Conservation (phyloP, 2,329 filamentous ascomycete species). For the Teratosphaeria pseudoeucalypti region DNA sequence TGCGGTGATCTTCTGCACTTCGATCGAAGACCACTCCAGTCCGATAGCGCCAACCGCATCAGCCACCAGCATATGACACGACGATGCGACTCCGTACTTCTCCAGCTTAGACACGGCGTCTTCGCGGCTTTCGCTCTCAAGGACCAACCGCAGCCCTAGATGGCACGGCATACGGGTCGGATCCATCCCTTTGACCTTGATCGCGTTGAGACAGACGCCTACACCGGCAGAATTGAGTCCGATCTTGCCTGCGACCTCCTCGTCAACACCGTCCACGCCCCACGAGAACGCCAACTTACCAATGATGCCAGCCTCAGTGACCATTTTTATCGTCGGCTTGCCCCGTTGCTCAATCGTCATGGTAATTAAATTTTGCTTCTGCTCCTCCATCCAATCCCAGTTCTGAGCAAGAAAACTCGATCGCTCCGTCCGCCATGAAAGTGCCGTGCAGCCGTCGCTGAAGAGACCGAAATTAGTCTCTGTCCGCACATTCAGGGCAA, state of each 20-base stretch:
- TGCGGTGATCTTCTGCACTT: constrained; percentile 23
- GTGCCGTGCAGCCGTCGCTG: constrained; percentile 47
- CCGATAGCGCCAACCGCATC: constrained; percentile 39
- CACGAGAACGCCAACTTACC: constrained; percentile 24
- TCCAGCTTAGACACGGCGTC: constrained; percentile 38
- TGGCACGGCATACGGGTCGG: constrained; percentile 47
- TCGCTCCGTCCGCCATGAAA: constrained; percentile 34
- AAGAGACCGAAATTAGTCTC: constrained; percentile 50
- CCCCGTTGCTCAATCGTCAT: constrained; percentile 35
- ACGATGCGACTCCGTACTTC: constrained; percentile 39
- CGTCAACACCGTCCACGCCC: background rate
- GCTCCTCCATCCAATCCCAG: constrained; percentile 48
- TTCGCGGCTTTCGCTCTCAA: constrained; percentile 41
- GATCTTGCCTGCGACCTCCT: constrained; percentile 38
- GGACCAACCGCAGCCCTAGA: constrained; percentile 44
- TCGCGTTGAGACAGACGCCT: constrained; percentile 52
- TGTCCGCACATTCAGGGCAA: constrained; percentile 48
- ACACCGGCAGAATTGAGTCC: constrained; percentile 51
- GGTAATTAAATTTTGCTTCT: constrained; percentile 41
- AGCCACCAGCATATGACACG: constrained; percentile 46
- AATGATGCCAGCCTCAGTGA: constrained; percentile 52
- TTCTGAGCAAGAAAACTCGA: constrained; percentile 43
- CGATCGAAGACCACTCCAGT: constrained; percentile 37
- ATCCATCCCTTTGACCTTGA: constrained; percentile 47
- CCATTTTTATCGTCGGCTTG: constrained; percentile 43